Conservation (phyloP, 1,284 basidiomycete species). For the Anthracocystis setariae region DNA sequence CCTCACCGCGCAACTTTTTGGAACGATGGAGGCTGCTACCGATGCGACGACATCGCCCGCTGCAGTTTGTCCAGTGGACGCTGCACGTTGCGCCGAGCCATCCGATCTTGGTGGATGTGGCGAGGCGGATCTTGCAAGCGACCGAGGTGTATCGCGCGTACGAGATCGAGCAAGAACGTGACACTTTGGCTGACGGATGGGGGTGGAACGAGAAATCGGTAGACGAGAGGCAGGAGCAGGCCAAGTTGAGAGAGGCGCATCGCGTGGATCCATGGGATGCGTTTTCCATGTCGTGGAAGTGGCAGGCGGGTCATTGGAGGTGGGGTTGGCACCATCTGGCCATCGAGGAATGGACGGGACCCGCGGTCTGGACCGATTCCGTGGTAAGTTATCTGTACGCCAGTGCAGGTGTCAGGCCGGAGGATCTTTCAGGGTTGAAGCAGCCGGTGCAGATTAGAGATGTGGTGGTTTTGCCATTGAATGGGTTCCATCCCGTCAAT, state of each 20-base stretch:
- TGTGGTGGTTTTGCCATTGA: conserved; percentile 35
- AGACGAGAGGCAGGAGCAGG: conserved; percentile 23
- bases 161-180: conserved; percentile 30
- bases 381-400: conserved; percentile 48
- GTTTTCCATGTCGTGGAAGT: conserved; percentile 36
- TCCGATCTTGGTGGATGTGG: conserved; percentile 48
- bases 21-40: conserved; percentile 36
- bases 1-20: conserved; percentile 28
- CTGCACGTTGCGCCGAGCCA: conserved; percentile 40
- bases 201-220: conserved; percentile 33
- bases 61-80: conserved; percentile 52
- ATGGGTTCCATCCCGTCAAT: conserved; percentile 34
- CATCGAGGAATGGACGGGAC: conserved; percentile 52
- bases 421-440: conserved; percentile 29
- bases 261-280: conserved; percentile 33
- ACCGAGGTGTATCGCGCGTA: conserved; percentile 32
- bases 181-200: conserved; percentile 36
- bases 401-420: conserved; percentile 40
- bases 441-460: conserved; percentile 48
- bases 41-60: conserved; percentile 29
- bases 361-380: conserved; percentile 44
- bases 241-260: conserved; percentile 12
- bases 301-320: conserved; percentile 46
- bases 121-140: conserved; percentile 35
- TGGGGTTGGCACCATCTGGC: conserved; percentile 37